Evolutionary conservation across 495 filamentous ascomycete species (phyloP), one percentile per base, ranked within the genome.

Genomic region (Aspergillus mulundensis): DNA sequence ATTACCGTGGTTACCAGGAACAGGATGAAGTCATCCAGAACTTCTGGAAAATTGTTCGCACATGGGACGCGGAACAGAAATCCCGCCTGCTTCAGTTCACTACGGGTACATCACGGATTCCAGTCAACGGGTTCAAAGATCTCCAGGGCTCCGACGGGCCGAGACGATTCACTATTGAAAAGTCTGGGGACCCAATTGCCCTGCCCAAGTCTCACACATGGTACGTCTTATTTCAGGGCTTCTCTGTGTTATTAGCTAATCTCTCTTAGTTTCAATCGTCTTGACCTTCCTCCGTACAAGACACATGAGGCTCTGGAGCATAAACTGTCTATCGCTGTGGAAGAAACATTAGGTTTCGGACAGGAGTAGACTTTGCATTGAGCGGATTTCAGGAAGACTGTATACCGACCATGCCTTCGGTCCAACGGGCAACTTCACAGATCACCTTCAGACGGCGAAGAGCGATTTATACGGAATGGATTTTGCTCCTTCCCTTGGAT

Each of bases 101-200:
- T 18, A 99, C 94, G 21, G 94, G 94, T 65, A 99, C 94, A 23
- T 95, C 90, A 24, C 88, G 94, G 70, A 99, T 99, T 60, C 94
- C 94, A 11, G 94, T 99, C 74, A 99, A 99, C 73, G 94, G 94
- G 19, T 99, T 99, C 82, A 99, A 99, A 79, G 94, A 99, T 76
- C 79, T 99, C 56, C 94, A 99, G 74, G 94, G 94, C 30, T 96
- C 91, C 53, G 94, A 99, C 70, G 94, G 94, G 14, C 94, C 94
- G 12, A 78, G 95, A 69, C 77, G 94, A 36, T 99, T 99, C 66
- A 99, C 94, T 7, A 97, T 99, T 66, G 94, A 99, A 72, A 97
- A 97, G 74, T 89, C 91, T 36, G 94, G 94, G 21, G 93, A 97
- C 65, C 79, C 89, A 50, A 80, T 69, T 24, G 95, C 96, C 58